Base-by-base conservation (phyloP, 371 early-diverging fungal species). In the Mortierella polycephala region DNA sequence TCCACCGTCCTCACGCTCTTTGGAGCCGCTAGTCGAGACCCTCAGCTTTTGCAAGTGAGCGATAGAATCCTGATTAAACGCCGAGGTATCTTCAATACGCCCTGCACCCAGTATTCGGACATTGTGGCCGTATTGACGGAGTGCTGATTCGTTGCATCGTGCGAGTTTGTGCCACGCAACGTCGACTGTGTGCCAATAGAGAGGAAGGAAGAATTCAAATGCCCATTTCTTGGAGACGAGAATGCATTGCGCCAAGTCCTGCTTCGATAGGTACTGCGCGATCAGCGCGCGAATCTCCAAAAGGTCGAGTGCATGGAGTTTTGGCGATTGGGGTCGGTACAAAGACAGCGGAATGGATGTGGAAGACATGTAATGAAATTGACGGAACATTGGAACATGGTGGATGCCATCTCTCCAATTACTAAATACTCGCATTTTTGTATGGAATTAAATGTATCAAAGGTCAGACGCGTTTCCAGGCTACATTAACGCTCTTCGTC, bases 41-140 rank as follows among this genome's bases (percentile, higher is more conserved):
- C 69, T 64, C n/a, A 74, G 41, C 0, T 52, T n/a, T 20, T 53
- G 63, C 14, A 74, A 50, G 20, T 14, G 57, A 11, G 56, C 49
- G 44, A 74, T 46, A 0, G 69, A 74, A 11, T 69, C 12, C 18
- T 74, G 74, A 45, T 74, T 64, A 53, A 74, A 74, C 21, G 64
- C 64, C 0, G 74, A 74, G 8, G 56, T 60, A 10, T 69, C 64
- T n/a, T 67, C 64, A 44, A 74, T 64, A 7, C 69, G 55, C 1
- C 74, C 74, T 1, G 69, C 65, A 18, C 45, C 1, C 3, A 74
- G 60, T 5, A 39, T 49, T 2, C 74, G 74, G 21, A 74, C 18
- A 8, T 69, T 57, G n/a, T 53, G 61, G 0, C 74, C 74, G 21
- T 74, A 49, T 16, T 50, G 41, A 2, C 16, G 23, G 8, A 73